A percentile compares a stretch with the other conserved stretches of the same genome.
phyloP scores from a whole-genome alignment of 1,139 yeast genomes.

The Zhuliangozyma blackwelliae region DNA sequence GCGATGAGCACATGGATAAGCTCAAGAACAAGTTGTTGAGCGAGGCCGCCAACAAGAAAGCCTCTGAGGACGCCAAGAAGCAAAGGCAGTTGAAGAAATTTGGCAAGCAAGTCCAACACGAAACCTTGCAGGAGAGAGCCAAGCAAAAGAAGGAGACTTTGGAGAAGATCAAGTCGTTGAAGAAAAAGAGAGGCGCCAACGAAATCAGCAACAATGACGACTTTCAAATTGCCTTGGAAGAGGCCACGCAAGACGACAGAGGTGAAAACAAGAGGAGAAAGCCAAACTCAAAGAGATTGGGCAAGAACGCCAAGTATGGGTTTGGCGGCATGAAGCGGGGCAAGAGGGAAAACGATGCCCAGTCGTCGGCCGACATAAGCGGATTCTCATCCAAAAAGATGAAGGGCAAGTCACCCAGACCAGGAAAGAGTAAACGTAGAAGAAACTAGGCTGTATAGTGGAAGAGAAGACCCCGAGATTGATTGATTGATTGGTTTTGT shows the following conservation, averaged over 20 bases:
- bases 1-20: slow-evolving; percentile 97
- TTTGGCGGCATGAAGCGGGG: slow-evolving; percentile 76
- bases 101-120: slow-evolving; percentile 95
- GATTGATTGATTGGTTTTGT: too few species aligned
- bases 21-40: slow-evolving; percentile 74
- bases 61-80: slow-evolving; percentile 88
- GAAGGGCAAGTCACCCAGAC: slow-evolving; percentile 47
- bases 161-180: slow-evolving; percentile 83
- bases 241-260: slow-evolving; percentile 56
- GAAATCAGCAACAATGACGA: slow-evolving; percentile 64
- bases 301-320: slow-evolving; percentile 63
- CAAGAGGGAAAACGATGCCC: slow-evolving; percentile 68
- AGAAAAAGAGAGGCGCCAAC: slow-evolving; percentile 77
- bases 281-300: slow-evolving; percentile 59
- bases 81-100: slow-evolving; percentile 95
- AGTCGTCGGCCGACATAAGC: slow-evolving; percentile 66
- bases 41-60: slow-evolving; percentile 89
- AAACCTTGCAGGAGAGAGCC: slow-evolving; percentile 90
- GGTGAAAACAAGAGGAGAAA: slow-evolving; percentile 42
- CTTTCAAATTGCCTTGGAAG: slow-evolving; percentile 80
- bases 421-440: slow-evolving; percentile 68
- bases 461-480: too few species aligned
- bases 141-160: slow-evolving; percentile 89
- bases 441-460: slow-evolving; percentile 16
- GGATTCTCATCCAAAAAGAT: slow-evolving; percentile 57